Base-by-base conservation (phyloP, 1,139 yeast species). In the Barnettozyma hawaiiensis region DNA sequence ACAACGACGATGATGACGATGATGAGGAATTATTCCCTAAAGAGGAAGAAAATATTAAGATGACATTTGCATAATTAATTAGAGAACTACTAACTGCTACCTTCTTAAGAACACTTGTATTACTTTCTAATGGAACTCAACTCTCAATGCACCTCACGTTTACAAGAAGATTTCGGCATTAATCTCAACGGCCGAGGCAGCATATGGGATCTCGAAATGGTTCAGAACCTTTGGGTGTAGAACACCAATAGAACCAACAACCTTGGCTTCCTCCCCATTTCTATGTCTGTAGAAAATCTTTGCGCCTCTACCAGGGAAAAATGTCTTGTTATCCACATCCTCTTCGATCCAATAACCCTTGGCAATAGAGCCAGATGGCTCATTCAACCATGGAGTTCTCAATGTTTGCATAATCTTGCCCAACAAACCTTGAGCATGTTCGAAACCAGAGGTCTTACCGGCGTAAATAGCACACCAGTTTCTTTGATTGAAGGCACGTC, bases 271-370 rank as follows among this genome's bases (percentile, higher is more conserved):
- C 22, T 65, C 81, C 45, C 78, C 83, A 49, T 76, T 76, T 47
- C 69, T 73, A 46, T 74, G 67, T 69, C 95, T 78, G 70, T 80
- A 85, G 65, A 74, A 76, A 47, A 94, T 75, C 58, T 76, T 80
- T 40, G 98, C 98, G 48, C 97, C 97, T 71, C 98, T 83, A 39
- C 97, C 98, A 35, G 96, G 96, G 84, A 94, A 92, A 69, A 76
- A 94, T 47, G 95, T 85, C 40, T 78, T 70, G 60, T 80, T 74
- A 31, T 73, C 72, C 44, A 69, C 70, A 57, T 82, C 89, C 59
- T 81, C 81, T 61, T 78, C 85, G 48, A 84, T 82, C 92, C 92
- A 85, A 67, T 79, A 84, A 44, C 97, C 97, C 67, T 95, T 84
- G 41, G 68, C 70, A 15, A 61, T 62, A 16, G 64, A 54, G 37